A percentile compares a stretch with the other conserved stretches of the same genome.
Evolutionary conservation across 1,284 basidiomycete genomes (phyloP).

Genomic region (Rhodotorula sp.): DNA sequence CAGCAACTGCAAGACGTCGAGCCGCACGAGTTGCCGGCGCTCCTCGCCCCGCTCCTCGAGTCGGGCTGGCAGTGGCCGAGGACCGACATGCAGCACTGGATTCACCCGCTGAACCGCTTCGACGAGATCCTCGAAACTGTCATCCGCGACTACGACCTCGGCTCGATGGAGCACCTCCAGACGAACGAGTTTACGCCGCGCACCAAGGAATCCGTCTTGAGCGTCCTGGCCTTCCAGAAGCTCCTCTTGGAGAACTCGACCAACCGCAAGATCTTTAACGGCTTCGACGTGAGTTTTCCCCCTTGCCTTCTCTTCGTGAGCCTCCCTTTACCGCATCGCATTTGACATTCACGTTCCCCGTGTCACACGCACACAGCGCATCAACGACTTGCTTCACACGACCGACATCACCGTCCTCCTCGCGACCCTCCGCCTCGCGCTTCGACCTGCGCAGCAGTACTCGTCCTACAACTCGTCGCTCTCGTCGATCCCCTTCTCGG

Average conservation of each 20-base stretch:
- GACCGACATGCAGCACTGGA: constrained; percentile 96
- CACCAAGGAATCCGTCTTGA: constrained; percentile 72
- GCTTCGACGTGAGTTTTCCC: constrained; percentile 77
- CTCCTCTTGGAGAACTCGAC: constrained; percentile 95
- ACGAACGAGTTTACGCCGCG: constrained; percentile 71
- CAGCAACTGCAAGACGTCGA: constrained; percentile 16
- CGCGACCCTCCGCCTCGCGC: constrained; percentile 75
- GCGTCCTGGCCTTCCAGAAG: constrained; percentile 83
- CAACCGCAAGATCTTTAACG: constrained; percentile 92
- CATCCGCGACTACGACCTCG: constrained; percentile 70
- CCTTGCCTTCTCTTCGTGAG: neutral
- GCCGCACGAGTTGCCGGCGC: constrained; percentile 32
- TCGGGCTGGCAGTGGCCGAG: constrained; percentile 84
- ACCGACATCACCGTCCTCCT: constrained; percentile 87
- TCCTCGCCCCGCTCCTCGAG: constrained; percentile 28
- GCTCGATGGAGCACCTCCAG: constrained; percentile 66
- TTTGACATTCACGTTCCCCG: too few relatives aligned
- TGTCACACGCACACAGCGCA: constrained; percentile 58
- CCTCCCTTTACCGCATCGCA: neutral
- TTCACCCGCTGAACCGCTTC: constrained; percentile 90
- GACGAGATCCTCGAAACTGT: constrained; percentile 80
- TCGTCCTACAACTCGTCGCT: constrained; percentile 60
- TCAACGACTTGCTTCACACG: constrained; percentile 83
- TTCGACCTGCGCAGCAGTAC: constrained; percentile 93
- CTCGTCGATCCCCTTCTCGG: constrained; percentile 55